Evolutionary conservation across 768 basidiomycete genomes (phyloP), one percentile per base, ranked within the genome.

Genomic region (Mycena latifolia): DNA sequence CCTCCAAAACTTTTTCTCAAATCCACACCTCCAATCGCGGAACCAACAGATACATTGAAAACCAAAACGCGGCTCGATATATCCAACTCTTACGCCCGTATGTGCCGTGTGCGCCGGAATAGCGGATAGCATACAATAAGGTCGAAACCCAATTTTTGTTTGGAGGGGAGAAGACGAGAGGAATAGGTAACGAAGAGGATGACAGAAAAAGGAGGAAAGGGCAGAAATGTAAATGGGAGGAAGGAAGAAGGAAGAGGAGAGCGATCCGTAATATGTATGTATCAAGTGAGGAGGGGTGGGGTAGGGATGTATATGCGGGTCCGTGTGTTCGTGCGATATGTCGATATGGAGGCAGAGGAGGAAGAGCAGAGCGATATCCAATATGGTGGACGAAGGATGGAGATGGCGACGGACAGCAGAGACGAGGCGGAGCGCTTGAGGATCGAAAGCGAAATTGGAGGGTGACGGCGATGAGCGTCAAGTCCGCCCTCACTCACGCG

Each of bases 111-210:
- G 54, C 62, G 29, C 55, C 35, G 47, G 29, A 45, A 63, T 63
- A n/a, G n/a, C n/a, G n/a, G n/a, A n/a, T n/a, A 63, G 62, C 53
- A 55, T 56, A 63, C 62, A 64, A 64, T 64, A 64, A 64, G 37
- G 52, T 57, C 57, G 3, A n/a, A n/a, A 41, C 46, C n/a, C 33
- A 7, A 35, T 35, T 39, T 39, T 39, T n/a, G n/a, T 39, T 39
- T 39, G 37, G 37, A 18, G n/a, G 17, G 3, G 14, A 35, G 33
- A 14, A 14, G 33, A 35, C 17, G 37, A 39, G 17, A 8, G 4
- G 37, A 39, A 35, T 14, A 17, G 37, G 37, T 10, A 14, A 39
- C 14, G 37, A 17, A 11, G 5, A 18, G 10, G 37, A 39, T 39
- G 14, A 14, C 33, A 6, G 37, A n/a, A n/a, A n/a, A n/a, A n/a